phyloP scores from a whole-genome alignment of 1,284 basidiomycete species.

The Ganoderma lingzhi region DNA sequence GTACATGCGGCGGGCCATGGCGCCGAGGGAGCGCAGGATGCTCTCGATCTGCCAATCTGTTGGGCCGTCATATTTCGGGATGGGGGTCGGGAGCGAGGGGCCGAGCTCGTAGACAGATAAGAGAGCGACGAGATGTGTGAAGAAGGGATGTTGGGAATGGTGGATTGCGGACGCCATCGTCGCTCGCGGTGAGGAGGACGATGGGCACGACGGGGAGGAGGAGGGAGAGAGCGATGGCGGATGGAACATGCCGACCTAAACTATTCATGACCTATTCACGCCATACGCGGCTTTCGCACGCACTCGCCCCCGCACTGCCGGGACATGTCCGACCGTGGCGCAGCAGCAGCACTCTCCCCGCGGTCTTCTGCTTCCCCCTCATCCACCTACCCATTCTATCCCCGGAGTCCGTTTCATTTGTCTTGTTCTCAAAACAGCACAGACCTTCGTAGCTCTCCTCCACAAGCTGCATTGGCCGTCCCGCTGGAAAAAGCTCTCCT shows the following conservation, averaged over 20 bases:
- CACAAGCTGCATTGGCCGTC: background rate
- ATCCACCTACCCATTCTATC: background rate
- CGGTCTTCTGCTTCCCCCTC: background rate
- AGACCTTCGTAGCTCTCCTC: background rate
- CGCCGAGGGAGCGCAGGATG: slow-evolving; percentile 63
- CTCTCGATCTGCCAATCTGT: slow-evolving; percentile 70
- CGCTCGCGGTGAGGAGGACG: slow-evolving; percentile 29
- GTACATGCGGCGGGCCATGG: slow-evolving; percentile 66
- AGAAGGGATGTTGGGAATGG: slow-evolving; percentile 43
- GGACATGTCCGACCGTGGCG: background rate
- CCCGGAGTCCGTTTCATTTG: background rate
- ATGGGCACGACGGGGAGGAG: slow-evolving; percentile 20
- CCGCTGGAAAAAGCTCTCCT: background rate
- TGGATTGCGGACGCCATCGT: slow-evolving; percentile 38
- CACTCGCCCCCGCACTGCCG: slow-evolving; percentile 13
- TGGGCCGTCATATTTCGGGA: slow-evolving; percentile 70
- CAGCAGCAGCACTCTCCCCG: background rate
- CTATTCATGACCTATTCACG: slow-evolving; percentile 17
- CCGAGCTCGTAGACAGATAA: slow-evolving; percentile 51
- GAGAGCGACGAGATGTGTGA: slow-evolving; percentile 49
- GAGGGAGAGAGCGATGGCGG: slow-evolving; percentile 22
- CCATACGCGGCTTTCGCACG: slow-evolving; percentile 20
- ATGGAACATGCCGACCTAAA: slow-evolving; percentile 15
- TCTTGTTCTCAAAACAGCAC: background rate
- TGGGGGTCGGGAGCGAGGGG: slow-evolving; percentile 52